Base-by-base conservation (phyloP, 768 basidiomycete species). In the Coprinellus micaceus region DNA sequence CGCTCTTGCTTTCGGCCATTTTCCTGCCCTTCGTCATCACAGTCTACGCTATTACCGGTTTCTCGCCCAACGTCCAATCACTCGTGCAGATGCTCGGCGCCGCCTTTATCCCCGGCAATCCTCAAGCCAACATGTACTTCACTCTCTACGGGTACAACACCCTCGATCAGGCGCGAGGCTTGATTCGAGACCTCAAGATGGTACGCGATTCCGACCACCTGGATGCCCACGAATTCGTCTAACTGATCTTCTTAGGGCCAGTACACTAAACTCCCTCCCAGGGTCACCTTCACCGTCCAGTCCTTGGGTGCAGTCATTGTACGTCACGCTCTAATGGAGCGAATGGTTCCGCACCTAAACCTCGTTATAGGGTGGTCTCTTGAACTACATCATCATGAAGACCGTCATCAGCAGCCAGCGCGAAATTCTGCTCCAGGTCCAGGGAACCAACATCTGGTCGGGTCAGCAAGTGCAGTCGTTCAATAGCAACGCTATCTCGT, bases 161-260 rank as follows among this genome's bases (percentile, higher is more conserved):
- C 17, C 67, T 77, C 44, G 66, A 71, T 37, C 82, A 84, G 66
- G 80, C 80, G 33, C 67, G 67, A 51, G 71, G 78, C 1, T 69
- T 85, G n/a, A 76, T 84, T 44, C 75, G 81, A 22, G 84, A 86
- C 61, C 71, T 85, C 7, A 86, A 85, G 64, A 77, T 82, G 70
- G 74, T 71, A 40, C 9, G 51, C 44, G 66, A 22, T 25, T 62
- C 53, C 55, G 69, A 65, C 58, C 67, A 65, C 64, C 57, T 3
- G 56, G 1, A n/a, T 19, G 29, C 33, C 24, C 15, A 9, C 19
- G n/a, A 26, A 43, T 19, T 10, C 24, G n/a, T 21, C 5, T 15
- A 26, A 47, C 13, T 2, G 37, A 2, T 19, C 3, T 30, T 3
- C n/a, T 2, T 39, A 67, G 64, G 74, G 71, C 30, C 76, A 77